These are phyloP conservation scores for Proteromonas lacertae DNA, from an alignment of 352 stramenopile genomes.

Conservation along the genomic window DNA sequence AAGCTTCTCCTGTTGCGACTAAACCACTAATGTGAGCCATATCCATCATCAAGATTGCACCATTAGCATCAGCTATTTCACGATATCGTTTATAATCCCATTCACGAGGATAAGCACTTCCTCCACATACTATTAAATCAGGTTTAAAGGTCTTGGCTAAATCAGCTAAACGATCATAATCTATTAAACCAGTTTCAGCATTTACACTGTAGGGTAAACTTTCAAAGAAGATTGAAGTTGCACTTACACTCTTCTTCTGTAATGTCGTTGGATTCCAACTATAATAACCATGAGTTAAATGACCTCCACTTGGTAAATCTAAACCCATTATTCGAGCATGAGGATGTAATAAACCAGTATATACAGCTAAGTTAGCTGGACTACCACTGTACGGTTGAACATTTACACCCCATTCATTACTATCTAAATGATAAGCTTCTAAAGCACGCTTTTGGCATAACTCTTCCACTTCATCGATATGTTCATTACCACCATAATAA, in stretches of 20 bases:
- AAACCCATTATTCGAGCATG: slow-evolving; percentile 98
- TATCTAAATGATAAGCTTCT: slow-evolving; percentile 4
- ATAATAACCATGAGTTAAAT: slow-evolving; percentile 92
- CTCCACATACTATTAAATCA: slow-evolving; percentile 74
- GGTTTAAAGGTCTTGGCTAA: slow-evolving; percentile 73
- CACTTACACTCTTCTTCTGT: slow-evolving; percentile 49
- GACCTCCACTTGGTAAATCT: slow-evolving; percentile 82
- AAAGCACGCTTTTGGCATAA: slow-evolving; percentile 76
- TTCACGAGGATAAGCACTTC: slow-evolving; percentile 82
- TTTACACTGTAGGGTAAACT: slow-evolving; percentile 68
- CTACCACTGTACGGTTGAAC: slow-evolving; percentile 75
- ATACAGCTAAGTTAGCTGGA: slow-evolving; percentile 94
- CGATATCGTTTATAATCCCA: slow-evolving; percentile 40
- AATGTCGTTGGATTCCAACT: no score
- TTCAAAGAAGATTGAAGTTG: slow-evolving; percentile 96
- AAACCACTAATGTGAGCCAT: slow-evolving; percentile 94
- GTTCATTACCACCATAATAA: slow-evolving; percentile 95
- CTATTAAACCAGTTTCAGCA: slow-evolving; percentile 64
- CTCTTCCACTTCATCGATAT: slow-evolving; percentile 75
- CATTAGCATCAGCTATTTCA: slow-evolving; percentile 82
- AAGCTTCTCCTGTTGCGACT: slow-evolving; percentile 61
- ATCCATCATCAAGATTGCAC: slow-evolving; percentile 83
- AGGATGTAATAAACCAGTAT: slow-evolving; percentile 74
- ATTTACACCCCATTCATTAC: slow-evolving; percentile 14
- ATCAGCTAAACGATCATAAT: slow-evolving; percentile 79